These are phyloP conservation scores for Nepenthes alata DNA, from an alignment of 179 eudicot genomes.

Conservation along the genomic window DNA sequence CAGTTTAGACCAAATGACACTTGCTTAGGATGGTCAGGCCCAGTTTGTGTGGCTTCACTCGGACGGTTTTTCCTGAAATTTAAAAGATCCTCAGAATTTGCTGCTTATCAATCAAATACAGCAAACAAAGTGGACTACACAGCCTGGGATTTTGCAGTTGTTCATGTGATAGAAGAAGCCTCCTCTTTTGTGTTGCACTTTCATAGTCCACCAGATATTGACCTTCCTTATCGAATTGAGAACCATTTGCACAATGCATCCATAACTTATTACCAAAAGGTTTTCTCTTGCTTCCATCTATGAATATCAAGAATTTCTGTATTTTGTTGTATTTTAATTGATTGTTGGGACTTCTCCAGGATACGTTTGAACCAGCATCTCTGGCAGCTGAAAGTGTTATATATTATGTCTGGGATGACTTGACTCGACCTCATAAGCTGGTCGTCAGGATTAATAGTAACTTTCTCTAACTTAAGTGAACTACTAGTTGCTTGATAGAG, in stretches of 20 bases:
- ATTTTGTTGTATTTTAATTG: background rate
- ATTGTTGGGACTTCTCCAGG: constrained; percentile 35
- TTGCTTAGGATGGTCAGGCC: constrained; percentile 88
- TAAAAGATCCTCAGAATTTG: constrained; percentile 27
- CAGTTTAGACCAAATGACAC: constrained; percentile 52
- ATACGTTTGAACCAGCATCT: constrained; percentile 52
- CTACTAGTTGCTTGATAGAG: background rate
- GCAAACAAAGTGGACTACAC: constrained; percentile 13
- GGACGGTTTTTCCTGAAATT: constrained; percentile 87
- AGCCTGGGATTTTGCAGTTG: constrained; percentile 50
- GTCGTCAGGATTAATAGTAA: constrained; percentile 74
- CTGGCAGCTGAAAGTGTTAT: constrained; percentile 51
- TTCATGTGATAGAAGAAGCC: constrained; percentile 75
- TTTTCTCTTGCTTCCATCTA: constrained; percentile 9
- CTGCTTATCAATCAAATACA: constrained; percentile 26
- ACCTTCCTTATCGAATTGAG: constrained; percentile 83
- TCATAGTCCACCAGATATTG: constrained; percentile 43
- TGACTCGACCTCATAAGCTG: constrained; percentile 75
- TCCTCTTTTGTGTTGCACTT: constrained; percentile 73
- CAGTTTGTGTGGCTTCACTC: constrained; percentile 86
- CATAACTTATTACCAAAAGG: constrained; percentile 85
- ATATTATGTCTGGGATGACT: constrained; percentile 86
- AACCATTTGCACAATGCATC: constrained; percentile 57
- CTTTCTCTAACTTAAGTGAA: constrained; percentile 9
- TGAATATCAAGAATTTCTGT: background rate